Evolutionary conservation across 2,329 filamentous ascomycete species (phyloP).

Genomic region (Fusarium tjaetaba): DNA sequence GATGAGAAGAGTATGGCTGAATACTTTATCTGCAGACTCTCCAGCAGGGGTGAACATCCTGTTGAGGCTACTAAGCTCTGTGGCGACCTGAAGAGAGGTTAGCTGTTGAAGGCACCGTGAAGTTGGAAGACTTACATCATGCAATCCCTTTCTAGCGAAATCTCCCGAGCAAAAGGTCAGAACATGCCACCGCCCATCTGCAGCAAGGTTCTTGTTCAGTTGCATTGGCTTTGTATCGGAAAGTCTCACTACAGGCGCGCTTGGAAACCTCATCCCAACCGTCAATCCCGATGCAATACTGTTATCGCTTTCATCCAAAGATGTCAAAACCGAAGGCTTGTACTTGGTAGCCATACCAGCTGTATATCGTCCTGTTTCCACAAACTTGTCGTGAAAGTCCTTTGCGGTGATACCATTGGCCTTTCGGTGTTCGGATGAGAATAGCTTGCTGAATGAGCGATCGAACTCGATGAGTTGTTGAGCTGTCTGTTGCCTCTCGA

Average conservation of each 20-base stretch:
- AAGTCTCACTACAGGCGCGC: conserved; percentile 17
- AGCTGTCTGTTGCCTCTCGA: conserved; percentile 60
- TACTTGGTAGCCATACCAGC: conserved; percentile 31
- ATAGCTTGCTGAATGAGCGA: conserved; percentile 42
- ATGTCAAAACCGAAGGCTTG: conserved; percentile 9
- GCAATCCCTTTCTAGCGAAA: neutral
- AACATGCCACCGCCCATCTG: conserved; percentile 38
- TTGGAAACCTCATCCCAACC: conserved; percentile 36
- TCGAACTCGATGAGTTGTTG: conserved; percentile 58
- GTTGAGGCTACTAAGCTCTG: neutral
- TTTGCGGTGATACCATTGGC: neutral
- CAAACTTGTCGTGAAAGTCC: conserved; percentile 32
- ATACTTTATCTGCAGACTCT: neutral
- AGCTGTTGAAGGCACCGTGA: accelerated
- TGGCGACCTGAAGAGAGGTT: neutral
- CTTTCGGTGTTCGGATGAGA: conserved; percentile 29
- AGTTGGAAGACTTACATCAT: neutral
- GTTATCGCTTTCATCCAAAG: accelerated
- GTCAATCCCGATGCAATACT: neutral
- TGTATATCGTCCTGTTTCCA: conserved; percentile 34
- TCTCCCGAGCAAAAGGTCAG: conserved; percentile 21
- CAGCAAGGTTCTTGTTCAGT: conserved; percentile 2
- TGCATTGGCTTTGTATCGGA: conserved; percentile 38
- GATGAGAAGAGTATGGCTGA: conserved; percentile 7
- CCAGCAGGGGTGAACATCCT: neutral